Evolutionary conservation across 2,329 filamentous ascomycete species (phyloP), one percentile per base, ranked within the genome.

Genomic region (Ascochyta rabiei): DNA sequence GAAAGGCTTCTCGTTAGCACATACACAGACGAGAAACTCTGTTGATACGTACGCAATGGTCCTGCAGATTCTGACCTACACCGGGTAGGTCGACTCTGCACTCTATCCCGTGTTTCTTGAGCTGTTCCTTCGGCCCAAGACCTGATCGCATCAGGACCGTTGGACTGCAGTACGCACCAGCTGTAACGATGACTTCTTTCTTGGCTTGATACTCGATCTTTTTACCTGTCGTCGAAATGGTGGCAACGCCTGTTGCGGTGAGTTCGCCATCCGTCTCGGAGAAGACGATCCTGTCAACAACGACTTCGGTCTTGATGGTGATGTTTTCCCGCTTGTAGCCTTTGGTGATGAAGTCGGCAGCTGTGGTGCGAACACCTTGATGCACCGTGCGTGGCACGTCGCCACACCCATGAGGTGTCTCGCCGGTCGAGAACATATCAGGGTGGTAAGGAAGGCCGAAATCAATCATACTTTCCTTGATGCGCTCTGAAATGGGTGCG

Each of bases 61-160:
- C 87, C 49, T 85, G 79, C 2, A 89, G 77, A 68, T 89, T 86
- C 54, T 81, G 81, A 1, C 86, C 87, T 0, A 89, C 85, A 23
- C 86, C 84, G 0, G 82, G 81, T 0, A 85, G 81, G 57, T 88
- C 78, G 6, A 82, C 76, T 10, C 84, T 57, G 1, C 82, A 74
- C 3, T 78, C 66, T 60, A 89, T 87, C 2, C 76, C 74, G 61
- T 83, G 80, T 37, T 78, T 76, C 12, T 77, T 53, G 1, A 89
- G 79, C 53, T 86, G 79, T 0, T 74, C 63, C 15, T 73, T 68
- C 0, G 85, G 84, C 0, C 87, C 86, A 21, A 89, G 80, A 4
- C 87, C 86, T 0, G 80, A 82, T 28, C 79, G 77, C 73, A 81
- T 74, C 3, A 81, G 61, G 38, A 82, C 76, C 3, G 67, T 42